Percentiles rank a stretch among this genome's conserved stretches.
These are phyloP conservation scores for Podochytrium sp. DNA, from an alignment of 192 early-diverging fungal genomes.

Conservation along the genomic window DNA sequence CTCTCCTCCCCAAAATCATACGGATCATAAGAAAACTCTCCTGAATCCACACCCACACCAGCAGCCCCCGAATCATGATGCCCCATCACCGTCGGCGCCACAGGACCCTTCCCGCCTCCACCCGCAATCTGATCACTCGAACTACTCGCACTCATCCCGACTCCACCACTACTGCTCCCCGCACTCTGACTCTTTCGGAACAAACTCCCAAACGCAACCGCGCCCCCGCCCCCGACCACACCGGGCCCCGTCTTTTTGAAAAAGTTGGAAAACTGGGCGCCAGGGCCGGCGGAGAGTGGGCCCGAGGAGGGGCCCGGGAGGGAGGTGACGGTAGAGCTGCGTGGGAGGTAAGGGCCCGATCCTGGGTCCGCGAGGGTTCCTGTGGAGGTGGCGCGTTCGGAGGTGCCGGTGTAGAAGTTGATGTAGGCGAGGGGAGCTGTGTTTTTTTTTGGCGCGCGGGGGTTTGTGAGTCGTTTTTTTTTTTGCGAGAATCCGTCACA, in stretches of 20 bases:
- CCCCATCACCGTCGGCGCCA: neutral
- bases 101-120: neutral
- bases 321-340: neutral
- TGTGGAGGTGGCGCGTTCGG: conserved; percentile 26
- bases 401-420: conserved; percentile 46
- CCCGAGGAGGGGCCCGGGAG: neutral
- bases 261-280: conserved; percentile 14
- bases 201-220: neutral
- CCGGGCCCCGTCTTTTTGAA: neutral
- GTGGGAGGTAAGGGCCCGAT: neutral
- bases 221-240: neutral
- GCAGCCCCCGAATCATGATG: neutral
- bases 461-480: too few relatives aligned
- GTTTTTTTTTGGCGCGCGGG: neutral
- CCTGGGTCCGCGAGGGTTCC: neutral
- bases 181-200: neutral
- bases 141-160: neutral
- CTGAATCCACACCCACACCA: conserved; percentile 4
- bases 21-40: conserved; percentile 52
- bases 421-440: conserved; percentile 47
- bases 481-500: too few relatives aligned
- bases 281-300: neutral
- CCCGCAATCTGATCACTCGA: too few relatives aligned
- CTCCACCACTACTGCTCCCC: neutral
- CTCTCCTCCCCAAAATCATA: conserved; percentile 47